Conservation (phyloP, 2,329 filamentous ascomycete species). For the Cercospora sp. region DNA sequence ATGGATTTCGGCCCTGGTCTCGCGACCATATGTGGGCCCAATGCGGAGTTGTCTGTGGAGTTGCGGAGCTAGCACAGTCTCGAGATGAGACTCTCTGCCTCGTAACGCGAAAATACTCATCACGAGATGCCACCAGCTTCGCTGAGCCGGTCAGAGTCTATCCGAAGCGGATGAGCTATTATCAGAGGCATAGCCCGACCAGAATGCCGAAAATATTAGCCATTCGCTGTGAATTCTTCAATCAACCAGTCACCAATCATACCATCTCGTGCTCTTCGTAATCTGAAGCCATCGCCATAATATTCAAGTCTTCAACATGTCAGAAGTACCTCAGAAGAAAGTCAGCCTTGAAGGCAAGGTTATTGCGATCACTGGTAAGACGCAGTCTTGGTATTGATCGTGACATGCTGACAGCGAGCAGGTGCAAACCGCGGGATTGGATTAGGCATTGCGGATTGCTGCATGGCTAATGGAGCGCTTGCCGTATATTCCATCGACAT, state of each 20-base stretch:
- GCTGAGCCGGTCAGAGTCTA: background rate
- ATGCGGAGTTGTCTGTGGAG: background rate
- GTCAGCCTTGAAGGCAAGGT: background rate
- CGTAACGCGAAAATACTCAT: background rate
- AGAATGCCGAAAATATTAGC: background rate
- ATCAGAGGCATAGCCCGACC: background rate
- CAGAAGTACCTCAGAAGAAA: background rate
- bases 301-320: background rate
- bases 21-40: background rate
- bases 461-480: constrained; percentile 48
- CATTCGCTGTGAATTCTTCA: background rate
- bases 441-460: constrained; percentile 50
- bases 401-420: background rate
- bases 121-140: background rate
- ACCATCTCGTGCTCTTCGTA: background rate
- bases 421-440: constrained; percentile 53
- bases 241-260: background rate
- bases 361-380: background rate
- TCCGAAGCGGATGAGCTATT: background rate
- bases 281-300: background rate
- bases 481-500: constrained; percentile 52
- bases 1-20: background rate
- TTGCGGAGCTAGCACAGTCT: background rate
- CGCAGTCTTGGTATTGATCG: background rate
- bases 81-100: background rate